Evolutionary conservation across 2,329 filamentous ascomycete genomes (phyloP), one percentile per base, ranked within the genome.

Genomic region (Fusarium setosum): DNA sequence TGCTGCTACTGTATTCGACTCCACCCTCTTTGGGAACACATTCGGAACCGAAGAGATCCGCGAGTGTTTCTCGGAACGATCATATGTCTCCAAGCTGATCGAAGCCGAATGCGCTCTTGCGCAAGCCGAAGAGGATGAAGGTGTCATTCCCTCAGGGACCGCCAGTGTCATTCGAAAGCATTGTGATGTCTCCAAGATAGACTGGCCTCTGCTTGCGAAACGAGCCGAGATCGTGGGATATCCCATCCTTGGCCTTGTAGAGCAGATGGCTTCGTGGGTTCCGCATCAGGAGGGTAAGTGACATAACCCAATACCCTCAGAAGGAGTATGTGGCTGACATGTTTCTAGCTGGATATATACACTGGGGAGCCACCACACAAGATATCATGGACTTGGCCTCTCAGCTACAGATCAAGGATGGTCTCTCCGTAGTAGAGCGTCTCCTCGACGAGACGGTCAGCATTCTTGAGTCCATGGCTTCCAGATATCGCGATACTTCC

Each of bases 321-420:
- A 11, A 5, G 5, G 10, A 21, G 6, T 20, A 6, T 9, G 10
- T 31, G 12, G 20, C 48, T 67, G 24, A 61, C 37, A 23, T 18
- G 24, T 12, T 24, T 5, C 17, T 12, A 48, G 71, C 67, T 32
- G 68, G 65, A 7, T 87, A 85, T 68, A 82, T 87, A 17, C 85
- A 87, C 70, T 87, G 85, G 84, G 85, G 85, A n/a, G 84, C 84
- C 2, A 87, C 85, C 0, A 87, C 85, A 1, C 85, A 87, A 66
- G 85, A 88, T 64, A 86, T 87, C 62, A 87, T 87, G 84, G 85
- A 87, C 66, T 74, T 82, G 3, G 85, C 84, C 1, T 83, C 81
- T 18, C 76, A 86, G 9, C 69, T 87, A 15, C 85, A 87, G 65
- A 84, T 86, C 73, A 82, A 84, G 48, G 64, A 79, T 13, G 84